Evolutionary conservation across 306 rosid species (phyloP), one percentile per base, ranked within the genome.

Genomic region (Dryas octopetala): DNA sequence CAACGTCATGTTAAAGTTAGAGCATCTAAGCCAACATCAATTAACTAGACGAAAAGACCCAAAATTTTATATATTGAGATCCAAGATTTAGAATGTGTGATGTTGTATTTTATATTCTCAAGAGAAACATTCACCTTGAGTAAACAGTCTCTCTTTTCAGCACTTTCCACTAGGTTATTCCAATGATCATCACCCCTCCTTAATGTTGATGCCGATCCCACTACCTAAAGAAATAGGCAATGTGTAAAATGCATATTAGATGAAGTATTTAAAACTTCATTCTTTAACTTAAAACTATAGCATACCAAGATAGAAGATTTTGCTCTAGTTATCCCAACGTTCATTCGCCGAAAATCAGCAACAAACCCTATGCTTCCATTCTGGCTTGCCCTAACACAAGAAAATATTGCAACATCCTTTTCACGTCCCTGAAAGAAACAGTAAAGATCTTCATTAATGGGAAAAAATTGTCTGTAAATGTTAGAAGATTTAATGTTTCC

Each of bases 241-340:
- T 46, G 62, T 65, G 12, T 47, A 71, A 44, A 65, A 66, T 32
- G 38, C 38, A 32, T 32, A 57, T 16, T 45, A 62, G 80, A 28
- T n/a, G 48, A 78, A 64, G 74, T 40, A 55, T 23, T 32, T n/a
- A 16, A 47, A 10, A 83, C 19, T 40, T 50, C n/a, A 43, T 57
- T 8, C 26, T 58, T 78, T 68, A 52, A 73, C 63, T n/a, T 15
- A 19, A 40, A 60, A 70, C 43, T 81, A 84, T 60, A 64, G 71
- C 72, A 52, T 88, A 94, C 98, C 97, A 94, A 76, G 47, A 91
- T 61, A 41, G 98, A 93, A 53, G 97, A 89, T 85, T 93, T 94
- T 79, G 97, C 98, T 85, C 98, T 87, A 6, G 98, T 94, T 84
- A 91, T 94, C 76, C 95, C 96, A 1, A 94, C 98, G 38, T 94